Conservation (phyloP, 345 rosid genomes). For the Microcos paniculata region DNA sequence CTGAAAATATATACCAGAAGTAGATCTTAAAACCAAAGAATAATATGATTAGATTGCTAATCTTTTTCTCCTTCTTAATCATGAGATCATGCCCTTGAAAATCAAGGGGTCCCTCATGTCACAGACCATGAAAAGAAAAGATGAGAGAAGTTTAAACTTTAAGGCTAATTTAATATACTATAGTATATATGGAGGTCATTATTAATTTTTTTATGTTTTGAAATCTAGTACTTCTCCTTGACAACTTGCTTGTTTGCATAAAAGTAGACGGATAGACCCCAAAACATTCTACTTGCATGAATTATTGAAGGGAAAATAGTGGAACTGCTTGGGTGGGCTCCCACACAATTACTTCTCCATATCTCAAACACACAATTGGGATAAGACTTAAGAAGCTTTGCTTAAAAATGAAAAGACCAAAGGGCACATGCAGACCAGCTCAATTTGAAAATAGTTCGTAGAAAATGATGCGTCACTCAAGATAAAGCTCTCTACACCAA, state of each 20-base stretch:
- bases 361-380: constrained; percentile 16
- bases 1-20: background rate
- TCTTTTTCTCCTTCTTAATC: background rate
- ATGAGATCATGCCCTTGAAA: background rate
- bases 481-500: background rate
- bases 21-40: background rate
- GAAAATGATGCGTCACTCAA: constrained; percentile 8
- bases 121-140: background rate
- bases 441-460: background rate
- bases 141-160: background rate
- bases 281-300: constrained; percentile 5
- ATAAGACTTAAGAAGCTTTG: background rate
- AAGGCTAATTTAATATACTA: background rate
- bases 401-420: background rate
- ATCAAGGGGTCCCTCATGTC: background rate
- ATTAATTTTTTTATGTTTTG: background rate
- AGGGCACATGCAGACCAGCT: constrained; percentile 32
- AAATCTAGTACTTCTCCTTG: background rate
- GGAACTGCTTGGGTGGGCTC: constrained; percentile 25
- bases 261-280: background rate
- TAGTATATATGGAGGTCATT: no score
- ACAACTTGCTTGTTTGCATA: background rate
- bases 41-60: background rate
- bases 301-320: constrained; percentile 20
- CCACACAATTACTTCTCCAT: constrained; percentile 20